phyloP scores from a whole-genome alignment of 1,284 basidiomycete genomes.

The Cutaneotrichosporon sp. region DNA sequence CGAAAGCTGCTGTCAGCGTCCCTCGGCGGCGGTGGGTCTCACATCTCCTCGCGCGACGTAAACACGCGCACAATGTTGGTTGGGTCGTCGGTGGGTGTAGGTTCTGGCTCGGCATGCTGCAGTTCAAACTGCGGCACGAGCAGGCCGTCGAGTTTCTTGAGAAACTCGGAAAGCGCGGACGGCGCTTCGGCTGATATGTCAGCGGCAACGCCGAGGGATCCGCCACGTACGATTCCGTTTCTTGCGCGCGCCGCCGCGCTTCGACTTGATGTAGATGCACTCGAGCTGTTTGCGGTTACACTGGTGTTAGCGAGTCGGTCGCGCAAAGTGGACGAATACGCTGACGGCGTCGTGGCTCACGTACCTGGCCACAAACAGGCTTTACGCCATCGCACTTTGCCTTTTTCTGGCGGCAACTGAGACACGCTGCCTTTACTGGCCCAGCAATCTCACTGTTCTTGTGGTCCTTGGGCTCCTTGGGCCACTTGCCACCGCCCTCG shows the following conservation, averaged over 20 bases:
- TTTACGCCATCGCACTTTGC: conserved; percentile 46
- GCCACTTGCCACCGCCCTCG: not conserved
- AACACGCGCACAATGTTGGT: conserved; percentile 36
- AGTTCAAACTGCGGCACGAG: conserved; percentile 28
- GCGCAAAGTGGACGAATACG: not conserved
- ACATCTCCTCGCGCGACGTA: conserved; percentile 36
- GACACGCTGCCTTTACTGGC: conserved; percentile 46
- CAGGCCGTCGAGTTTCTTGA: conserved; percentile 43
- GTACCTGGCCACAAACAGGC: conserved; percentile 45
- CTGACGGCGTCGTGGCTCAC: conserved; percentile 9
- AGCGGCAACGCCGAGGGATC: too few relatives aligned
- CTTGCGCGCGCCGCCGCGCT: conserved; percentile 44
- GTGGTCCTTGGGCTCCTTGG: not conserved
- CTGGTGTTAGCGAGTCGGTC: conserved; percentile 17
- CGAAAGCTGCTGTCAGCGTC: conserved; percentile 26
- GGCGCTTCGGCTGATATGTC: conserved; percentile 26
- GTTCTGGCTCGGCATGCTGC: conserved; percentile 9
- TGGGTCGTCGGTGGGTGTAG: conserved; percentile 29
- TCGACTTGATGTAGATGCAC: conserved; percentile 48
- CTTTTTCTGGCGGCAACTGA: conserved; percentile 46
- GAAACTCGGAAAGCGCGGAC: conserved; percentile 38
- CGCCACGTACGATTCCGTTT: conserved; percentile 32
- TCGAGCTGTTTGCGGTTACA: conserved; percentile 40
- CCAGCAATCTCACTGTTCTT: conserved; percentile 1
- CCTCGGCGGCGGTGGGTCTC: conserved; percentile 9